phyloP scores from a whole-genome alignment of 257 asterid genomes.

The Nicotiana tomentosiformis region DNA sequence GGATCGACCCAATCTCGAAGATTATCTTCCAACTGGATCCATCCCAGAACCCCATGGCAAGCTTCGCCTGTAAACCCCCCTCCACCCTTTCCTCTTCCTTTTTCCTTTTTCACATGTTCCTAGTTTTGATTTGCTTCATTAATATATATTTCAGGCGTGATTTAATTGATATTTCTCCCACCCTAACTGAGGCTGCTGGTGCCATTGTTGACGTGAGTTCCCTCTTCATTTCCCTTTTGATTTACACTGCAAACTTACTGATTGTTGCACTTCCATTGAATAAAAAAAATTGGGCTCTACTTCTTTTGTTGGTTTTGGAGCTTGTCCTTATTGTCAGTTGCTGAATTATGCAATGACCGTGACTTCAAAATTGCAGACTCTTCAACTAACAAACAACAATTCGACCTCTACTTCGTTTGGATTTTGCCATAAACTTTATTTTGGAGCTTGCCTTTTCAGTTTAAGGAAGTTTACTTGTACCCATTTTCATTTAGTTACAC shows the following conservation, averaged over 20 bases:
- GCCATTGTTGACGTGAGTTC: constrained; percentile 85
- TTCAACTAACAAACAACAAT: too few relatives aligned
- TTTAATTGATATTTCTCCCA: constrained; percentile 90
- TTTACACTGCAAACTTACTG: not conserved
- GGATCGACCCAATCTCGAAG: constrained; percentile 90
- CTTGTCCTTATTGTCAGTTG: not conserved
- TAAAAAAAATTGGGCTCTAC: not conserved
- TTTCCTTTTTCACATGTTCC: not conserved
- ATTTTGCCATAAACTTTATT: not conserved
- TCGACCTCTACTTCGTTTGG: too few relatives aligned
- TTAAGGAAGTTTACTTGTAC: not conserved
- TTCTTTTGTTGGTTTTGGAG: not conserved
- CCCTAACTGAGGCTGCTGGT: constrained; percentile 96
- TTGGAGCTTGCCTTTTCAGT: not conserved
- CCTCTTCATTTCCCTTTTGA: not conserved
- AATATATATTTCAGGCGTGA: constrained; percentile 50
- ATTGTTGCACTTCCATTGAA: not conserved
- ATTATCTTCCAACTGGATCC: constrained; percentile 82
- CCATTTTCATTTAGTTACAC: not conserved
- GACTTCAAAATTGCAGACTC: too few relatives aligned
- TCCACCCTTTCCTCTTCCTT: not conserved
- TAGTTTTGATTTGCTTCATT: not conserved
- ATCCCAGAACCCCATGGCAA: constrained; percentile 73
- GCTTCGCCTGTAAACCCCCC: constrained; percentile 57
- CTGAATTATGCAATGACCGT: too few relatives aligned